Base-by-base conservation (phyloP, 371 early-diverging fungal species). In the Mortierella sp. region DNA sequence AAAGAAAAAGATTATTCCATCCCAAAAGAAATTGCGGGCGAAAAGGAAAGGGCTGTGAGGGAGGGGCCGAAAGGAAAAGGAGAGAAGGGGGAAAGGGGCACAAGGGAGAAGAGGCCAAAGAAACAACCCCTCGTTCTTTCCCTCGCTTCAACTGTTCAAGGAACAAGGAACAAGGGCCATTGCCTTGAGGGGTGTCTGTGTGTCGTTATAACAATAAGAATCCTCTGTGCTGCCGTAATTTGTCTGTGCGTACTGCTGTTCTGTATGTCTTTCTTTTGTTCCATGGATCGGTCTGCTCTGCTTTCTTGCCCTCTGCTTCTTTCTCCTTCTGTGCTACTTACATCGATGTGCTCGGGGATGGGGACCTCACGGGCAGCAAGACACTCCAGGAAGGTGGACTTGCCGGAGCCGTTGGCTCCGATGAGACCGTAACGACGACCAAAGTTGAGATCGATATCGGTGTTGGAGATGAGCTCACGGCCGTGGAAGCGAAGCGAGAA, bases 331-430 rank as follows among this genome's bases (percentile, higher is more conserved):
- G 14, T 37, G 34, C 5, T 9, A 85, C 93, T 90, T 93, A 93
- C 94, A 93, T 98, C 98, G 86, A 99, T 97, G 82, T 98, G 99
- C 24, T 93, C 95, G 53, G 99, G 99, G 82, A 99, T 97, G 71
- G 96, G 97, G 74, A 97, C 96, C 83, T 98, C 99, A 87, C 98
- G 94, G 70, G 95, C 95, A 74, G 97, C 98, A 82, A 99, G 92
- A 54, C 96, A 96, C 78, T 94, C 93, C 72, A 99, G 91, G 88
- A 99, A 97, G 67, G 99, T 99, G 28, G 98, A 96, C 90, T 99
- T 99, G 80, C 99, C 99, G 76, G 95, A 95, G 54, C 99, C 99
- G 92, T 99, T 99, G 70, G 95, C 92, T 75, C 99, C 99, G 69
- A 99, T 91, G 59, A 99, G 93, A 88, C 98, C 99, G 87, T 97